Percentiles rank a stretch among this genome's conserved stretches.
These are phyloP conservation scores for Venturia effusa DNA, from an alignment of 2,329 filamentous ascomycete species.

Conservation along the genomic window DNA sequence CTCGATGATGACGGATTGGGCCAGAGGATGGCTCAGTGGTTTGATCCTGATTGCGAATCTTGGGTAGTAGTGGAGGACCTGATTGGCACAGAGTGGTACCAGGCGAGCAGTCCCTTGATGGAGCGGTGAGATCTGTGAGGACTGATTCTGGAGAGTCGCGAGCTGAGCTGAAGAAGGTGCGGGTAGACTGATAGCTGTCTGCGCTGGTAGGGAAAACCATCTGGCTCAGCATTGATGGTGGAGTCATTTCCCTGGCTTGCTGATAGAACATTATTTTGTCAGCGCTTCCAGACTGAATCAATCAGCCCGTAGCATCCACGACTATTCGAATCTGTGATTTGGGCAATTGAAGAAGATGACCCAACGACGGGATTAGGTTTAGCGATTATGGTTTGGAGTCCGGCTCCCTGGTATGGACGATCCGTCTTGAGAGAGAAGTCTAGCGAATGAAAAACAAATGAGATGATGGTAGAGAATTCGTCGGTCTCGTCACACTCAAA, in stretches of 20 bases:
- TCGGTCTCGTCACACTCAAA: conserved; percentile 24
- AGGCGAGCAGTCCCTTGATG: conserved; percentile 5
- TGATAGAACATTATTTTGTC: conserved; percentile 26
- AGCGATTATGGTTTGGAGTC: conserved; percentile 29
- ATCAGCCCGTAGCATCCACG: conserved; percentile 20
- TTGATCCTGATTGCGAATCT: conserved; percentile 78
- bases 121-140: conserved; percentile 2
- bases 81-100: neutral
- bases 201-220: conserved; percentile 29
- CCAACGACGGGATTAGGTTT: conserved; percentile 24
- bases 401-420: conserved; percentile 27
- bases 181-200: conserved; percentile 15
- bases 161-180: conserved; percentile 46
- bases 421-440: conserved; percentile 19
- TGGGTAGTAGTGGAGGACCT: conserved; percentile 69
- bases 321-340: conserved; percentile 16
- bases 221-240: conserved; percentile 26
- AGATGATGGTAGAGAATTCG: conserved; percentile 28
- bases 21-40: conserved; percentile 48
- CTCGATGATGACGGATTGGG: conserved; percentile 47
- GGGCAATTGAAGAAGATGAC: conserved; percentile 19
- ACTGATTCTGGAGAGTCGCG: conserved; percentile 10
- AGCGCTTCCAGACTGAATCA: conserved; percentile 23
- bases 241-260: conserved; percentile 30
- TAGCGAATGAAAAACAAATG: conserved; percentile 23